Base-by-base conservation (phyloP, 2,329 filamentous ascomycete genomes). In the Scedosporium apiospermum region DNA sequence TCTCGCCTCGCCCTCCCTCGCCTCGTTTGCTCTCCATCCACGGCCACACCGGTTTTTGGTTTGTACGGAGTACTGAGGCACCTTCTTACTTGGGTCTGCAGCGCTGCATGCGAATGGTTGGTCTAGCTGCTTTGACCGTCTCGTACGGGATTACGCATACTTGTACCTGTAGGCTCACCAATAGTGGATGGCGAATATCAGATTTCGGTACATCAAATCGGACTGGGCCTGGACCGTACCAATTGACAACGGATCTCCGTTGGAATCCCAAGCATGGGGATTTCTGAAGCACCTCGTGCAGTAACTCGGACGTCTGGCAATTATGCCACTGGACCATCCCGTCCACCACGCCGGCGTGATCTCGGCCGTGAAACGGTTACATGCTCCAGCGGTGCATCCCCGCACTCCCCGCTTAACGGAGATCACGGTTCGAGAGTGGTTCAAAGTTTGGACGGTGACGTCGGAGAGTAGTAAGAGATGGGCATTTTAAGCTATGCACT, bases 331-430 rank as follows among this genome's bases (percentile, higher is more conserved):
- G 18, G 7, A 23, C 51, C 18, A 23, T 23, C 21, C 44, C 16
- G 44, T 21, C 49, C 51, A 26, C 21, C 23, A 27, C 51, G 12
- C 51, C 51, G 51, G 51, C 51, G 51, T 55, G 51, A 55, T 55
- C 51, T 55, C 51, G 51, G 51, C 51, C 51, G 51, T 55, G 51
- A 55, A 55, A 55, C 51, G 18, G 51, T 55, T 55, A 55, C 51
- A 55, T 55, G 18, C 51, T n/a, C 51, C 18, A 18, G 18, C 18
- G 51, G 18, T 26, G 18, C 18, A 55, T 26, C 51, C 44, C 44
- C 51, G 51, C 51, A 16, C 12, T 23, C 18, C 51, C 51, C 51
- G 51, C 51, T 55, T 55, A 27, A 23, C 51, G 51, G 51, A 55
- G 51, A 55, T 55, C 51, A 55, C 51, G 51, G 51, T 55, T 55